Evolutionary conservation across 176 grass and related monocot species (phyloP), one percentile per base, ranked within the genome.

Genomic region (Aegilops umbellulata): DNA sequence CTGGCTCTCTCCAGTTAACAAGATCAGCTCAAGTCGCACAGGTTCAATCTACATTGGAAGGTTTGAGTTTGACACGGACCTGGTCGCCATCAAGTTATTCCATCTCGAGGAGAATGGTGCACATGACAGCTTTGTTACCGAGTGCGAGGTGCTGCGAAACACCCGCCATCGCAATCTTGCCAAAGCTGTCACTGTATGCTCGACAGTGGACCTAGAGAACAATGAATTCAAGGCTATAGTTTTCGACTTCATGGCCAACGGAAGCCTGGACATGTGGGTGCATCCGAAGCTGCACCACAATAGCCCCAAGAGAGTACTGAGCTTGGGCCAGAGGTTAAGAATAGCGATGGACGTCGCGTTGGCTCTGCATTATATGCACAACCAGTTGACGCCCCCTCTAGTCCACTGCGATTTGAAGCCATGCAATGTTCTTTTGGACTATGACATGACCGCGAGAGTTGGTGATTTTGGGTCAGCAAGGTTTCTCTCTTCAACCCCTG

Each of bases 201-300:
- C 86, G 73, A 84, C 80, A 23, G 80, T 88, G 6, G 53, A 83
- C 60, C 26, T 58, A 22, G 80, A 83, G 1, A 88, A 83, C 35
- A 78, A 83, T 20, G 86, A 88, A 35, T 83, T 88, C 22, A 88
- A 88, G 13, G 86, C 86, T 70, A 7, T 88, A 10, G 77, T 7
- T 83, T 70, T 88, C 1, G 26, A 88, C 20, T 88, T 88, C 63
- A 88, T 88, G 86, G 80, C 80, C 17, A 88, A 88, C 20, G 86
- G 86, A 19, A 83, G 72, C 64, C 3, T 83, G 3, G 87, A 88
- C n/a, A 88, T 71, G 65, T 88, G 74, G 74, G 1, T 88, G 10
- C 87, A 88, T 2, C 27, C 65, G 27, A 83, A 44, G 51, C 29
- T 78, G 1, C 27, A 83, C 27, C 3, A 27, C 7, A 42, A 9